Percentiles rank a stretch among this genome's conserved stretches.
Evolutionary conservation across 306 rosid species (phyloP).

Genomic region (Inga oerstediana): DNA sequence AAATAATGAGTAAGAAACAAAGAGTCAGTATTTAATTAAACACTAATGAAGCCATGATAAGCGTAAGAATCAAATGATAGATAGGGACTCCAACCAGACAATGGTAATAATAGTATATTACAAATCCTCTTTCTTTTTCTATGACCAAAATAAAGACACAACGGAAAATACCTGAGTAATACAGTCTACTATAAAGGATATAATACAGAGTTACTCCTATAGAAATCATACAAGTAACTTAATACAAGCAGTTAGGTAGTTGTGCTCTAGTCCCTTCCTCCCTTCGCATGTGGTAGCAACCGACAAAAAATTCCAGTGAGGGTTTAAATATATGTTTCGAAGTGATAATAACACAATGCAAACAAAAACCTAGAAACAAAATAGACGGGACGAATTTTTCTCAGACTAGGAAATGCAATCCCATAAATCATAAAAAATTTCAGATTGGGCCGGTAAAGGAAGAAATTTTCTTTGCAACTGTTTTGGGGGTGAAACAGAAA

Average conservation of each 20-base stretch:
- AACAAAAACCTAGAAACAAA: not conserved
- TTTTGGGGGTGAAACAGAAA: not conserved
- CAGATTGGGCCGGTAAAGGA: too few species aligned
- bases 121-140: conserved; percentile 6
- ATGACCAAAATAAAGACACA: not conserved
- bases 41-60: not conserved
- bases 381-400: not conserved
- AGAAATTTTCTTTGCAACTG: not conserved
- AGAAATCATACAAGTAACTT: conserved; percentile 3
- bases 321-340: not conserved
- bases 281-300: not conserved
- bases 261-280: not conserved
- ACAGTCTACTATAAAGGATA: not conserved
- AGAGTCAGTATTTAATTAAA: not conserved
- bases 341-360: not conserved
- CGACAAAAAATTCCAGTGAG: not conserved
- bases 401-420: not conserved
- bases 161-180: not conserved
- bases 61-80: not conserved
- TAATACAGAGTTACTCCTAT: not conserved
- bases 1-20: conserved; percentile 4
- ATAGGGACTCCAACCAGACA: not conserved
- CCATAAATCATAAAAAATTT: not conserved
- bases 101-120: not conserved
- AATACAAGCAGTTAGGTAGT: not conserved